Evolutionary conservation across 164 flowering plant species (phyloP).

Genomic region (Annona cherimola): DNA sequence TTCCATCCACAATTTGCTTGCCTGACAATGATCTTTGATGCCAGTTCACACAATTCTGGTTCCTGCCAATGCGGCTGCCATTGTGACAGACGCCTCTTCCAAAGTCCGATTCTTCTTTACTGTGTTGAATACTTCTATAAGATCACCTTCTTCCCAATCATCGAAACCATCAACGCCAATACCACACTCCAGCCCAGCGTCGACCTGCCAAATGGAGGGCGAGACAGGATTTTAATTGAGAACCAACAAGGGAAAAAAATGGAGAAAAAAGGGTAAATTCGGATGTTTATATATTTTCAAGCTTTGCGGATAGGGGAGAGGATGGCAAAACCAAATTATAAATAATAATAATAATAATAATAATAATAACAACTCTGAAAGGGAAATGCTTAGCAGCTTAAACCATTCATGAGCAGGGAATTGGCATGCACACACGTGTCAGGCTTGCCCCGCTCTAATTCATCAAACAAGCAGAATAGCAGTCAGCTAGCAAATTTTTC

Average conservation of each 20-base stretch:
- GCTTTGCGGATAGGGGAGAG: neutral
- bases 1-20: conserved; percentile 2
- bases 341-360: too few species aligned
- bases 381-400: neutral
- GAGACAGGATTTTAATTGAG: neutral
- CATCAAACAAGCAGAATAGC: neutral
- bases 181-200: conserved; percentile 85
- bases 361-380: too few species aligned
- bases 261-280: neutral
- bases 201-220: conserved; percentile 42
- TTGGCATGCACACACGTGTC: neutral
- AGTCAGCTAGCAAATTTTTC: neutral
- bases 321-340: neutral
- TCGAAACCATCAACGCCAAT: conserved; percentile 60
- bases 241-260: neutral
- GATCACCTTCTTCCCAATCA: conserved; percentile 75
- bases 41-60: conserved; percentile 32
- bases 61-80: conserved; percentile 65
- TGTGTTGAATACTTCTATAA: conserved; percentile 58
- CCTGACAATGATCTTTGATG: neutral
- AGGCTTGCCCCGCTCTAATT: neutral
- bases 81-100: conserved; percentile 88
- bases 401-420: neutral
- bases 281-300: neutral
- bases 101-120: conserved; percentile 77